Base-by-base conservation (phyloP, 75 land plant genomes). In the Pinus tabuliformis region DNA sequence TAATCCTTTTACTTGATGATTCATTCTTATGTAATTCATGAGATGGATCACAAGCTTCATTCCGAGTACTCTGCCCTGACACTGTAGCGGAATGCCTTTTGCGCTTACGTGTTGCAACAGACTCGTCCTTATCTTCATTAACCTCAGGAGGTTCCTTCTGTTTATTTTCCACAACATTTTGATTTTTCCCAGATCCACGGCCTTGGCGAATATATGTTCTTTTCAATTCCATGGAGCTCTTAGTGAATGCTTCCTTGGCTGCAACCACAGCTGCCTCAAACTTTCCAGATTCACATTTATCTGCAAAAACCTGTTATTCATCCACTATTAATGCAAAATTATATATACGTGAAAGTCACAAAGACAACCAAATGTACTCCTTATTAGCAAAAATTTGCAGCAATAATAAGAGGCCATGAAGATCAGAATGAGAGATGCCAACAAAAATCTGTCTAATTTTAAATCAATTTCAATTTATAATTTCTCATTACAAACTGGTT, bases 41-140 rank as follows among this genome's bases (percentile, higher is more conserved):
- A 56, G 74, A 59, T 39, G 33, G 45, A 12, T 74, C 59, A 59
- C 33, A 72, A n/a, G 72, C 74, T 60, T 81, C 82, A 76, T 75
- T 79, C 57, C 73, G 75, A 74, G 33, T 78, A 30, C 76, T 70
- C 73, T 57, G 13, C 42, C 58, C 81, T 13, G 78, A n/a, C 18
- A 76, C 79, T 57, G 45, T 74, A 37, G 52, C 71, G 8, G 85
- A 66, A 54, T 77, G 30, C 49, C 76, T 79, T 80, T 86, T 85
- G 16, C 93, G 77, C 75, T 87, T 91, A 16, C 89, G 87, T 74
- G 89, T 68, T 68, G 12, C n/a, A 68, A n/a, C 39, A 6, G n/a
- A 68, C 21, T 68, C 24, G 11, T 68, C 36, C 42, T 68, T 36
- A 30, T 5, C 21, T 42, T 8, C 22, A n/a, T 68, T 68, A 42